phyloP scores from a whole-genome alignment of 805 yeast species.

The Saturnispora besseyi region DNA sequence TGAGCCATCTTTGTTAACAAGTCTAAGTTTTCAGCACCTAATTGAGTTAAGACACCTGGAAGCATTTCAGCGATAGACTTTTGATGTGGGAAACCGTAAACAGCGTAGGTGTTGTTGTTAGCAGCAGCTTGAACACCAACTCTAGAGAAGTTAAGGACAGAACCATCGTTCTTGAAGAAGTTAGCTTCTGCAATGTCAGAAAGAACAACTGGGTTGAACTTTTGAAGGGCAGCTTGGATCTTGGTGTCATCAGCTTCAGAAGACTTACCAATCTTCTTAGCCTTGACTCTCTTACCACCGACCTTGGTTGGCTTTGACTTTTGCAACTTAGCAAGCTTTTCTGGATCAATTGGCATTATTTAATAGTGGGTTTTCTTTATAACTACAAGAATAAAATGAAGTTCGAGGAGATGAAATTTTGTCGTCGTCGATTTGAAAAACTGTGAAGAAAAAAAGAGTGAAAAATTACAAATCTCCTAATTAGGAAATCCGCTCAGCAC shows the following conservation, averaged over 20 bases:
- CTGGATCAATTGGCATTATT: slow-evolving; percentile 84
- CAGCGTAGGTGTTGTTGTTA: slow-evolving; percentile 83
- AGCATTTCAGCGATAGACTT: slow-evolving; percentile 85
- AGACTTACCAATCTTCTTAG: slow-evolving; percentile 61
- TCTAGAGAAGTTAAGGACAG: slow-evolving; percentile 90
- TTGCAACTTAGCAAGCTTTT: slow-evolving; percentile 86
- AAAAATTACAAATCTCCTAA: neutral
- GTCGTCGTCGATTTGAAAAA: slow-evolving; percentile 3
- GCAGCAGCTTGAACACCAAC: slow-evolving; percentile 94
- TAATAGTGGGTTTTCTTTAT: neutral
- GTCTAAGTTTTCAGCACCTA: slow-evolving; percentile 91
- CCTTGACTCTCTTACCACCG: slow-evolving; percentile 84
- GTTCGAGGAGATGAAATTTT: neutral
- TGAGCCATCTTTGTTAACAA: slow-evolving; percentile 84
- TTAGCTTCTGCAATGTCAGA: slow-evolving; percentile 94
- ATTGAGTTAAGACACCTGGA: slow-evolving; percentile 90
- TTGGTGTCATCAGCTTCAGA: slow-evolving; percentile 83
- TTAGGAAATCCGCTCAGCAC: neutral
- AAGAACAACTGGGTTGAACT: slow-evolving; percentile 80
- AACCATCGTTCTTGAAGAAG: slow-evolving; percentile 95
- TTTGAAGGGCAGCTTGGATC: slow-evolving; percentile 79
- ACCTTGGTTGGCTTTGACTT: slow-evolving; percentile 77
- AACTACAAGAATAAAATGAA: neutral
- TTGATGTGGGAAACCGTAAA: slow-evolving; percentile 92
- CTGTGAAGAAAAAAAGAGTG: neutral